A percentile compares a stretch with the other conserved stretches of the same genome.
Evolutionary conservation across 768 basidiomycete genomes (phyloP).

Genomic region (Termitomyces sp.): DNA sequence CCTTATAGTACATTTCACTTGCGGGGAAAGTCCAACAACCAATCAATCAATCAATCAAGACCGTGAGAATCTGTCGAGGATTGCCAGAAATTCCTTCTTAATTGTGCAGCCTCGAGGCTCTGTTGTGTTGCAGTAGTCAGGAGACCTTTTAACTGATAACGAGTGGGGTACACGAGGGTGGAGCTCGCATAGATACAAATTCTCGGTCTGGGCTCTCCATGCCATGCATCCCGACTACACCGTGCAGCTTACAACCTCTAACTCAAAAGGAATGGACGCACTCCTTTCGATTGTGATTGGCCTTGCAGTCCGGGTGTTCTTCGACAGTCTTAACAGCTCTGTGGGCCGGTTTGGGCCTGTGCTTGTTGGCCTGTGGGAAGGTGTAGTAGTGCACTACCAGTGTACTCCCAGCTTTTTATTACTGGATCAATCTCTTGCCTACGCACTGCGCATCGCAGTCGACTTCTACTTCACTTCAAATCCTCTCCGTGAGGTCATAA

Average conservation of each 20-base stretch:
- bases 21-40: too few species aligned
- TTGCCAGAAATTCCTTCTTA: too few species aligned
- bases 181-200: conserved; percentile 1
- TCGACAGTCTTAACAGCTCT: conserved; percentile 20
- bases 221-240: conserved; percentile 4
- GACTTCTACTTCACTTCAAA: conserved; percentile 35
- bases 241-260: conserved; percentile 6
- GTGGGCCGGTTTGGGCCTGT: conserved; percentile 24
- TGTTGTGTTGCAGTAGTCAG: conserved; percentile 3
- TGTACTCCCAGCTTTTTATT: conserved; percentile 16
- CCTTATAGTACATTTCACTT: too few species aligned
- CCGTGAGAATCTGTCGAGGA: too few species aligned
- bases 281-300: conserved; percentile 33
- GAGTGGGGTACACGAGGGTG: conserved; percentile 6
- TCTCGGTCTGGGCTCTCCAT: neutral
- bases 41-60: too few species aligned
- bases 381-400: conserved; percentile 38
- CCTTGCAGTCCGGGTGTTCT: conserved; percentile 34
- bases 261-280: conserved; percentile 31
- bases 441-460: conserved; percentile 34
- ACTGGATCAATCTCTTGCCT: conserved; percentile 36
- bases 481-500: conserved; percentile 23
- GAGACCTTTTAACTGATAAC: conserved; percentile 3
- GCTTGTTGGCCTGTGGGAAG: conserved; percentile 63
- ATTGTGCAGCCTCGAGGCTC: neutral